Percentiles rank a stretch among this genome's conserved stretches.
phyloP scores from a whole-genome alignment of 1,284 basidiomycete genomes.

The Cutaneotrichosporon sp. region DNA sequence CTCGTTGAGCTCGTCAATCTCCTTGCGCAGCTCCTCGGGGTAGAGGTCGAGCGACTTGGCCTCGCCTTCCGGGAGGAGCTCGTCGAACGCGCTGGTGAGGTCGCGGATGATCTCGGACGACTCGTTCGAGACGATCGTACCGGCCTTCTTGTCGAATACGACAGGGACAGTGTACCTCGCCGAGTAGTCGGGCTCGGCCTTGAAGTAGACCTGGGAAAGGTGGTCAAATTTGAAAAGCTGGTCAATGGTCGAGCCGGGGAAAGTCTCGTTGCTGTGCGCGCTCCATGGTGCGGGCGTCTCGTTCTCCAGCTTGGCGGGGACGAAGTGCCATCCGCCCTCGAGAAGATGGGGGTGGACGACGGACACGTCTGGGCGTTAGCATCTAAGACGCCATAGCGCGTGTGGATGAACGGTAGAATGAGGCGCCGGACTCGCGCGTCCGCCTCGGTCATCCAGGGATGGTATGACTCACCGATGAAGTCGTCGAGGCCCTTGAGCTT shows the following conservation, averaged over 20 bases:
- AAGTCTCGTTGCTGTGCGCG: slow-evolving; percentile 53
- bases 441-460: neutral
- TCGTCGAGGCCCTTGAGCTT: slow-evolving; percentile 88
- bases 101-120: slow-evolving; percentile 90
- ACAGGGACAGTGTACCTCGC: slow-evolving; percentile 82
- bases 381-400: neutral
- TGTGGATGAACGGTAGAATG: too few relatives aligned
- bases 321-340: slow-evolving; percentile 81
- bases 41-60: slow-evolving; percentile 70
- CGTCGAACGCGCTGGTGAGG: slow-evolving; percentile 76
- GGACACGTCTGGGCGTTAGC: slow-evolving; percentile 58
- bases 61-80: slow-evolving; percentile 58
- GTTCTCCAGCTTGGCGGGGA: slow-evolving; percentile 43
- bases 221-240: slow-evolving; percentile 60
- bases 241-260: slow-evolving; percentile 67
- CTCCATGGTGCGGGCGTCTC: slow-evolving; percentile 26
- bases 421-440: neutral
- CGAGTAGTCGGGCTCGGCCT: slow-evolving; percentile 63
- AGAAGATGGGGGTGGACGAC: slow-evolving; percentile 85
- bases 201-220: slow-evolving; percentile 79
- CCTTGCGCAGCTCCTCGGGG: slow-evolving; percentile 61
- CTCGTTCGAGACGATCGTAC: slow-evolving; percentile 94
- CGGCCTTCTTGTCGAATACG: slow-evolving; percentile 85
- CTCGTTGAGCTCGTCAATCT: slow-evolving; percentile 82
- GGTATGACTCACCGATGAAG: slow-evolving; percentile 60